phyloP scores from a whole-genome alignment of 2,329 filamentous ascomycete genomes.

The Nectriaceae sp. region DNA sequence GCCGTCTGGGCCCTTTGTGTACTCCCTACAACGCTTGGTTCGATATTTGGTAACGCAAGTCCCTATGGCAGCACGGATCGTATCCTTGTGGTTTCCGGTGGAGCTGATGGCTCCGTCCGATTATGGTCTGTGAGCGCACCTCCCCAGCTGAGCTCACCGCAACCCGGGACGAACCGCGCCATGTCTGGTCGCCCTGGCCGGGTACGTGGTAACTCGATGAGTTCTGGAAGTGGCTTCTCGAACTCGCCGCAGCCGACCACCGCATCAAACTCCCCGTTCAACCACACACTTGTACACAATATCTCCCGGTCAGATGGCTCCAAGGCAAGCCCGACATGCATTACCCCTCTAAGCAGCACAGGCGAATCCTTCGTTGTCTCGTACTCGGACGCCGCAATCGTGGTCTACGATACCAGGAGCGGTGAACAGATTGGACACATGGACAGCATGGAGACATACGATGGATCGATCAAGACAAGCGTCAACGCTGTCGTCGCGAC shows the following conservation, averaged over 20 bases:
- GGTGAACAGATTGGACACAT: constrained; percentile 91
- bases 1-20: constrained; percentile 96
- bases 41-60: constrained; percentile 76
- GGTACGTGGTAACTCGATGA: constrained; percentile 88
- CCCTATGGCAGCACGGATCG: constrained; percentile 81
- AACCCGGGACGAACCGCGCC: constrained; percentile 65
- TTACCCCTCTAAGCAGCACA: constrained; percentile 79
- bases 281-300: constrained; percentile 84
- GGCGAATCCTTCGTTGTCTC: constrained; percentile 92
- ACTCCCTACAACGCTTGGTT: constrained; percentile 77
- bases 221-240: constrained; percentile 88
- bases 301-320: constrained; percentile 69
- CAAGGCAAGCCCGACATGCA: constrained; percentile 82
- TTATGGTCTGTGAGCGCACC: constrained; percentile 94
- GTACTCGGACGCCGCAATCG: constrained; percentile 84
- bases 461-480: constrained; percentile 75
- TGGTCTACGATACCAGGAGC: constrained; percentile 89
- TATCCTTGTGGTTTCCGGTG: constrained; percentile 87
- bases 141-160: constrained; percentile 80
- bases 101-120: constrained; percentile 86
- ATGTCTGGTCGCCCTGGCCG: constrained; percentile 64
- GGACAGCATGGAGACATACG: constrained; percentile 92
- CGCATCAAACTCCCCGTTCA: constrained; percentile 82
- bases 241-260: constrained; percentile 87
- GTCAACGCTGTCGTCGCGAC: constrained; percentile 92